phyloP scores from a whole-genome alignment of 2,329 filamentous ascomycete genomes.

The Tolypocladium pustulatum region DNA sequence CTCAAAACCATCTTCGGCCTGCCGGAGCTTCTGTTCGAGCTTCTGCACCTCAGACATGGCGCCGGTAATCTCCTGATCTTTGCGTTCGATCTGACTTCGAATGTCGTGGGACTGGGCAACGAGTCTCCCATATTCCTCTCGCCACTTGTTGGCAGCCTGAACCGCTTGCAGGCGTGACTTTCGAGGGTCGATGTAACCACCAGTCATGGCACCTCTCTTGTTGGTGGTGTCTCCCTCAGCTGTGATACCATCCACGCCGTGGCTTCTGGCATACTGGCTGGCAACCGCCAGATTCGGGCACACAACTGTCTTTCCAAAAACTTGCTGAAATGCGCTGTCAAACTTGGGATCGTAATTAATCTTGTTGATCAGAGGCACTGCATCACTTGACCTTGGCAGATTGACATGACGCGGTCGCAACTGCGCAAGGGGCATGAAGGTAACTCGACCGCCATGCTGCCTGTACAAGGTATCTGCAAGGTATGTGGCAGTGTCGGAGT shows the following conservation, averaged over 20 bases:
- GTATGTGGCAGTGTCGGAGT: constrained; percentile 73
- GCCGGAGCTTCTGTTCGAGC: constrained; percentile 64
- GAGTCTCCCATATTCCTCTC: constrained; percentile 62
- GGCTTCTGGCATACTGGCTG: constrained; percentile 82
- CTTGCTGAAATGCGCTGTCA: constrained; percentile 81
- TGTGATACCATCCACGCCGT: constrained; percentile 87
- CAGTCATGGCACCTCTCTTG: constrained; percentile 89
- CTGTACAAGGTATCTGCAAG: constrained; percentile 72
- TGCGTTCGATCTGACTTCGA: constrained; percentile 57
- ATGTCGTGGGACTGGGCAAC: constrained; percentile 55
- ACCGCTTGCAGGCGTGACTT: constrained; percentile 83
- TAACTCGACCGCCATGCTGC: constrained; percentile 74
- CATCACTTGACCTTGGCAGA: constrained; percentile 77
- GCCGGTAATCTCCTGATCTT: constrained; percentile 81
- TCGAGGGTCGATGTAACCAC: constrained; percentile 81
- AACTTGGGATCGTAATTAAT: constrained; percentile 67
- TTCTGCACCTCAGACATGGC: constrained; percentile 80
- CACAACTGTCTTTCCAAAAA: constrained; percentile 91
- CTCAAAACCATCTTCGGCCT: constrained; percentile 73
- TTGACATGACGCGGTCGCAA: constrained; percentile 61
- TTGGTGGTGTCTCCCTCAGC: constrained; percentile 91
- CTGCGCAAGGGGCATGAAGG: constrained; percentile 87
- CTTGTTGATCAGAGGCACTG: constrained; percentile 77
- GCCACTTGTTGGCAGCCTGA: constrained; percentile 61
- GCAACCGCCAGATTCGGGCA: constrained; percentile 84